Base-by-base conservation (phyloP, 2,329 filamentous ascomycete species). In the Chaetothyriales sp. region DNA sequence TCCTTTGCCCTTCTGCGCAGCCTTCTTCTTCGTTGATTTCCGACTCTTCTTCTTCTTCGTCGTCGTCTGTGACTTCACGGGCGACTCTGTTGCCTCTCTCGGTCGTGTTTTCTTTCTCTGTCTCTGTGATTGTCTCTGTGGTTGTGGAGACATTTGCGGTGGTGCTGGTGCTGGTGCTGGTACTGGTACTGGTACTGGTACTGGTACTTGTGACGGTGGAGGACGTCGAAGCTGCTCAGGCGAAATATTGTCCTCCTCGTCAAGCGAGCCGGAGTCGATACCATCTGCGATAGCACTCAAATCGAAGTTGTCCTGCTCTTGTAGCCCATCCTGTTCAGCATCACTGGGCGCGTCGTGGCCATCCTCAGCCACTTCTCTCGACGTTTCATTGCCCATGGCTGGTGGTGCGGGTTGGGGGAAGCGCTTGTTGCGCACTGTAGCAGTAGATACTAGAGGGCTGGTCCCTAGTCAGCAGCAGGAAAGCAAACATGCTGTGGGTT, bases 321-420 rank as follows among this genome's bases (percentile, higher is more conserved):
- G 39, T 39, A n/a, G 28, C 42, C 44, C 19, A 4, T 51, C 47
- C 8, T 57, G 51, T 18, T 36, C 42, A 28, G 51, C 53, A 28
- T 19, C 22, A 36, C 47, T n/a, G n/a, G n/a, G n/a, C n/a, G n/a
- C 26, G 19, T 26, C 39, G 15, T 44, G 18, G 43, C 43, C 20
- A 12, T n/a, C 48, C 5, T 51, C 32, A 12, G 47, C 28, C 28
- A 53, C 50, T 26, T 57, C 51, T 43, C 53, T 52, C 46, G 53
- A 56, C 46, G 54, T 52, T 18, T 51, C 51, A 42, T 54, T 53
- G 39, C 56, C 56, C 56, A 58, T 58, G 22, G 36, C 49, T 36
- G 43, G 28, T 12, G 42, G 28, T 12, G 42, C 18, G 47, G 43
- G 43, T 3, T n/a, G n/a, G 7, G n/a, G 4, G 43, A 19, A 10